Evolutionary conservation across 2,329 filamentous ascomycete species (phyloP).

Genomic region (Venturia asperata): DNA sequence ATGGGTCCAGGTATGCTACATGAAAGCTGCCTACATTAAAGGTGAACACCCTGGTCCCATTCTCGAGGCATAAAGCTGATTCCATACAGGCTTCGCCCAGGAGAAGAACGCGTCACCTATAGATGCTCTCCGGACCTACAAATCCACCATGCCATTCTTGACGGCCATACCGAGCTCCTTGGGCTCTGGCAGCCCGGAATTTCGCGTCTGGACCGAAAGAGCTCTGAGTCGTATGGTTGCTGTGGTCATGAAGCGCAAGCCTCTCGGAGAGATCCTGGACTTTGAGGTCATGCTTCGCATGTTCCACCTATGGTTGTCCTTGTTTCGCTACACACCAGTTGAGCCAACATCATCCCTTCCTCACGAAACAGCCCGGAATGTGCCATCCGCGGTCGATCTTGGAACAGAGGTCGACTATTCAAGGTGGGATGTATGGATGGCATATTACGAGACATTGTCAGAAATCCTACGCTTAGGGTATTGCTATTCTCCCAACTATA

Average conservation of each 20-base stretch:
- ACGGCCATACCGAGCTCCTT: slow-evolving; percentile 35
- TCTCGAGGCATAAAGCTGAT: slow-evolving; percentile 17
- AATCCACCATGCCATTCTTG: slow-evolving; percentile 58
- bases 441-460: slow-evolving; percentile 77
- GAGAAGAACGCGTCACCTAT: slow-evolving; percentile 34
- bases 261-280: slow-evolving; percentile 27
- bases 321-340: slow-evolving; percentile 37
- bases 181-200: slow-evolving; percentile 49
- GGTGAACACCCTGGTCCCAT: slow-evolving; percentile 40
- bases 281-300: slow-evolving; percentile 33
- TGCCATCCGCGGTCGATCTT: slow-evolving; percentile 41
- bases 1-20: slow-evolving; percentile 76
- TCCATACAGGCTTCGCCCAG: slow-evolving; percentile 38
- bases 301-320: slow-evolving; percentile 59
- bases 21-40: slow-evolving; percentile 72
- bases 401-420: slow-evolving; percentile 55
- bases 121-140: slow-evolving; percentile 62
- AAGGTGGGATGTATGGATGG: slow-evolving; percentile 68
- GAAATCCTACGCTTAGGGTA: slow-evolving; percentile 62
- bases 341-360: neutral
- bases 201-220: slow-evolving; percentile 71
- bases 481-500: slow-evolving; percentile 47
- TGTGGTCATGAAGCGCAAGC: slow-evolving; percentile 54
- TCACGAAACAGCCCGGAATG: slow-evolving; percentile 27
- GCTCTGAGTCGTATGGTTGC: slow-evolving; percentile 69